Base-by-base conservation (phyloP, 1,284 basidiomycete genomes). In the Marasmius fiardii region DNA sequence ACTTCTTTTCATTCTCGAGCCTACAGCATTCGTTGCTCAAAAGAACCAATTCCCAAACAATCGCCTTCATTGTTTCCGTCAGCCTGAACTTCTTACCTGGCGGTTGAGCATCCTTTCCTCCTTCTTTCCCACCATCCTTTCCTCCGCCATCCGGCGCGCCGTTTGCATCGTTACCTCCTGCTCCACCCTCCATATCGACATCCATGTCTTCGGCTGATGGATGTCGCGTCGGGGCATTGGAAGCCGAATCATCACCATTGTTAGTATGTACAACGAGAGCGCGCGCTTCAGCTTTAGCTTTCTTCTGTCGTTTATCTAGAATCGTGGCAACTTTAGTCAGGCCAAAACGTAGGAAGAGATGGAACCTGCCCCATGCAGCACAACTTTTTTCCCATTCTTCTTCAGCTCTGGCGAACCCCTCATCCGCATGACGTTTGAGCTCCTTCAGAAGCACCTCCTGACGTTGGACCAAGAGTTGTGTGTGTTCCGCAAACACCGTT, bases 1-100 rank as follows among this genome's bases (percentile, higher is more conserved):
- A 91, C 88, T 90, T 89, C 71, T 90, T 91, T 80, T 91, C 88
- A 64, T 92, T 91, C 73, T 90, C 88, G 68, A 92, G 71, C 62
- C 87, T 71, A 70, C 86, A 89, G 55, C 83, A 83, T 71, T 92
- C 90, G 64, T 92, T 92, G 67, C 88, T 90, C 58, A 92, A 67
- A 64, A 84, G 75, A 43, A 92, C 90, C 7, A 92, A 74, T 69
- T 88, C 81, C 90, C 90, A 92, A 60, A 91, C 81, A 49, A 83
- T 80, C 28, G 68, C 71, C 75, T 89, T 88, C 86, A 92, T 90
- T 61, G 71, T 68, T 59, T 92, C 90, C 51, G 86, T 90, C 71
- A 92, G 70, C 14, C 86, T 72, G 63, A 86, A 92, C 68, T 83
- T 83, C 73, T 88, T 86, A 58, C 74, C 73, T 0, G 89, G 89